Percentiles rank a stretch among this genome's conserved stretches.
Evolutionary conservation across 805 yeast species (phyloP).

Genomic region (Wickerhamomyces canadensis): DNA sequence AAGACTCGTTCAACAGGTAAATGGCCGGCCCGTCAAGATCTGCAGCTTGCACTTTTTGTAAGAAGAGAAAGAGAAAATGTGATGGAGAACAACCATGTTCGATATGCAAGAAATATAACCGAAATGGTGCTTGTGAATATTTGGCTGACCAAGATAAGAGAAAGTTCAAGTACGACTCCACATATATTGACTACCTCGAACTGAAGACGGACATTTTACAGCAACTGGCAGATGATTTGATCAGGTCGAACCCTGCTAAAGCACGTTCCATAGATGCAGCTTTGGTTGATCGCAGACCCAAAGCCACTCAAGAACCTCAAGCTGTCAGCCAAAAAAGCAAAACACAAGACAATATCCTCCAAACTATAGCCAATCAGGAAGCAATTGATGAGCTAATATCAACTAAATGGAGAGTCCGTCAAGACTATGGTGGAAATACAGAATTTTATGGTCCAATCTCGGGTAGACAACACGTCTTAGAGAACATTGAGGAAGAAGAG

Average conservation of each 20-base stretch:
- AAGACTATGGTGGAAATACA: slow-evolving; percentile 22
- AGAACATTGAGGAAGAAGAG: slow-evolving; percentile 13
- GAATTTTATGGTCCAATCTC: slow-evolving; percentile 32
- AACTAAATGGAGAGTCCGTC: slow-evolving; percentile 29
- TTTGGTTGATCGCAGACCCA: slow-evolving; percentile 5
- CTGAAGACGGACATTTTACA: slow-evolving; percentile 24
- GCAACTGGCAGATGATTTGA: slow-evolving; percentile 22
- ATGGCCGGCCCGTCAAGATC: neutral
- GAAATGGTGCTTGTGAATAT: slow-evolving; percentile 21
- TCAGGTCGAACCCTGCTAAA: slow-evolving; percentile 16
- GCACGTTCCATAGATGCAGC: slow-evolving; percentile 10
- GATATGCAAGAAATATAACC: slow-evolving; percentile 8
- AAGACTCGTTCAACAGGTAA: no score
- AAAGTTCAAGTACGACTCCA: slow-evolving; percentile 27
- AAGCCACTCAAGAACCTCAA: neutral
- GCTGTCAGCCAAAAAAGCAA: neutral
- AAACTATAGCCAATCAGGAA: slow-evolving; percentile 20
- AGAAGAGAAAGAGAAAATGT: slow-evolving; percentile 13
- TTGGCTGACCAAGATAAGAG: slow-evolving; percentile 20
- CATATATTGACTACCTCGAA: slow-evolving; percentile 27
- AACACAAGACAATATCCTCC: slow-evolving; percentile 10
- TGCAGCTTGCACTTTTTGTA: slow-evolving; percentile 13
- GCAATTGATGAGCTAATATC: slow-evolving; percentile 29
- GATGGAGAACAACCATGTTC: slow-evolving; percentile 11
- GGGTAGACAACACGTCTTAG: slow-evolving; percentile 27